These are phyloP conservation scores for Chloris gayana DNA, from an alignment of 176 grass and related monocot species.

Conservation along the genomic window DNA sequence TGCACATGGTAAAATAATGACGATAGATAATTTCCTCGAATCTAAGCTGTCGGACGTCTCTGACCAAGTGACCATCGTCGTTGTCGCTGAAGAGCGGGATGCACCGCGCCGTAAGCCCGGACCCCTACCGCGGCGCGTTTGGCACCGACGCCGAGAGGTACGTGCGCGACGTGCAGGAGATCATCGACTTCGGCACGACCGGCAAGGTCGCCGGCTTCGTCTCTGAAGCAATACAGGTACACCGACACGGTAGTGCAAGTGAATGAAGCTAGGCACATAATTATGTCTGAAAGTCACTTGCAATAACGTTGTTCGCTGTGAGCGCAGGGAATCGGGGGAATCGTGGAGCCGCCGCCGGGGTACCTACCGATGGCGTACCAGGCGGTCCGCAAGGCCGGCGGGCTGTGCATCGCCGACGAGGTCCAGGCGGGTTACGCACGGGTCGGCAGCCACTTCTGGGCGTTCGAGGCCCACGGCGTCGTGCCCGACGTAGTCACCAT, in stretches of 20 bases:
- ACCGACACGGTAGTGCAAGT: too few species aligned
- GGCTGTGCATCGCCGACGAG: slow-evolving; percentile 96
- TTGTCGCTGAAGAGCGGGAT: slow-evolving; percentile 58
- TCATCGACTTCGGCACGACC: slow-evolving; percentile 92
- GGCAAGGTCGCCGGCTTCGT: slow-evolving; percentile 87
- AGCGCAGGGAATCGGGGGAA: slow-evolving; percentile 81
- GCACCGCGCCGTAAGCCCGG: slow-evolving; percentile 88
- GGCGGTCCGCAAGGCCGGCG: slow-evolving; percentile 65
- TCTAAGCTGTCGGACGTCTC: too few species aligned
- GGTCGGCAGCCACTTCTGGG: slow-evolving; percentile 93
- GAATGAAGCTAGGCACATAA: too few species aligned
- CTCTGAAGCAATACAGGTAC: slow-evolving; percentile 88
- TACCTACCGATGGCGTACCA: slow-evolving; percentile 85
- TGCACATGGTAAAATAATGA: too few species aligned
- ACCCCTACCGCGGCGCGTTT: slow-evolving; percentile 84
- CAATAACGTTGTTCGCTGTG: too few species aligned
- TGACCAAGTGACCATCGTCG: too few species aligned
- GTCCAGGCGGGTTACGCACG: slow-evolving; percentile 90
- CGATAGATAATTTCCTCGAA: too few species aligned
- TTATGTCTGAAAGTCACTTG: too few species aligned
- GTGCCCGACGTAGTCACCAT: slow-evolving; percentile 92
- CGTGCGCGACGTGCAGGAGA: slow-evolving; percentile 81
- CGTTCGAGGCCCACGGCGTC: slow-evolving; percentile 80
- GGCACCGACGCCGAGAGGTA: slow-evolving; percentile 79
- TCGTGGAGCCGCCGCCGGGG: slow-evolving; percentile 80